These are phyloP conservation scores for Phialemonium atrogriseum DNA, from an alignment of 2,329 filamentous ascomycete species.

Conservation along the genomic window DNA sequence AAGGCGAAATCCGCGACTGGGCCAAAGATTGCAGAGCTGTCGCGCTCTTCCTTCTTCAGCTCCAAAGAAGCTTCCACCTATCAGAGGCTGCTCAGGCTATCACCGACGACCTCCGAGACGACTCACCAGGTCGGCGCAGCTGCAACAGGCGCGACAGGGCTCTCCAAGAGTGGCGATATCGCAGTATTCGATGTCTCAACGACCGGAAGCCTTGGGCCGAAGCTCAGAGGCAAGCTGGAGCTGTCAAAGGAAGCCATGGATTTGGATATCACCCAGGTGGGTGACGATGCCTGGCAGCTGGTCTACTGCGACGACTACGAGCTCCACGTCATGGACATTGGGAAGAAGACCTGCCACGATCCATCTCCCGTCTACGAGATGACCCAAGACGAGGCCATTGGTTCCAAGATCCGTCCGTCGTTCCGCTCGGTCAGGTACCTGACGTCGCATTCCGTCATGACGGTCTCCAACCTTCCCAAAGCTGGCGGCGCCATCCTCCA, in stretches of 20 bases:
- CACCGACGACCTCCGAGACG: conserved; percentile 38
- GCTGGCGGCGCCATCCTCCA: conserved; percentile 49
- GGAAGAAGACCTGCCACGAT: conserved; percentile 33
- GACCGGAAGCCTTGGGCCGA: conserved; percentile 42
- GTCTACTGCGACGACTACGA: conserved; percentile 73
- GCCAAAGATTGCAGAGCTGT: conserved; percentile 40
- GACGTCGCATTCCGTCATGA: conserved; percentile 47
- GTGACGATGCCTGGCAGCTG: conserved; percentile 57
- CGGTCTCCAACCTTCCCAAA: conserved; percentile 50
- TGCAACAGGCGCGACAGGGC: conserved; percentile 71
- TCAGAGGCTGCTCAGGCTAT: conserved; percentile 50
- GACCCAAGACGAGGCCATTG: conserved; percentile 30
- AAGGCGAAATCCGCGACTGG: conserved; percentile 20
- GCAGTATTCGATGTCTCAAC: conserved; percentile 65
- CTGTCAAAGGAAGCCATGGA: conserved; percentile 55
- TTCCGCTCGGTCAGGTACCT: conserved; percentile 54
- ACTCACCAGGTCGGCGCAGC: conserved; percentile 62
- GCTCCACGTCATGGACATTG: conserved; percentile 59
- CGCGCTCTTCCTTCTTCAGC: conserved; percentile 44
- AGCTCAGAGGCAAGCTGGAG: conserved; percentile 39
- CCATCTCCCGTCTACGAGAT: conserved; percentile 49
- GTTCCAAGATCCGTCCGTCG: conserved; percentile 33
- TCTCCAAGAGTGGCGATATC: conserved; percentile 69
- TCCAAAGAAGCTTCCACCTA: conserved; percentile 45
- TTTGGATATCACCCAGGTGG: conserved; percentile 59